These are phyloP conservation scores for Penicillium pancosmium DNA, from an alignment of 495 filamentous ascomycete genomes.

Conservation along the genomic window DNA sequence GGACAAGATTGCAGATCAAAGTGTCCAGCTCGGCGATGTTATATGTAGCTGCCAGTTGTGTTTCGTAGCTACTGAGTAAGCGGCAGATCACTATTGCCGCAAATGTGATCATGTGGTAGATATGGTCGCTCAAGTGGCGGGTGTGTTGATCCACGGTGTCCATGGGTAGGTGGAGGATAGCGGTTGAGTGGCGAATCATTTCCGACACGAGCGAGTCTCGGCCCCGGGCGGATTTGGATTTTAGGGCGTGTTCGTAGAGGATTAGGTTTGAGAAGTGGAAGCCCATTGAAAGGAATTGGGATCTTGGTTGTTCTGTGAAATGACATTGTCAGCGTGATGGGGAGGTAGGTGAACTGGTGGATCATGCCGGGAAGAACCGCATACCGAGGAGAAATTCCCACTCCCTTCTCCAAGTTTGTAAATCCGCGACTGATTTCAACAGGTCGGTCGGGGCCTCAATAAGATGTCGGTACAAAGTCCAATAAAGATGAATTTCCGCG, in stretches of 20 bases:
- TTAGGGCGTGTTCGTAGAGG: slow-evolving; percentile 44
- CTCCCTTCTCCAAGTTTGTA: slow-evolving; percentile 43
- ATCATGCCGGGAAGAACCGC: background rate
- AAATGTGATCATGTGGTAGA: slow-evolving; percentile 55
- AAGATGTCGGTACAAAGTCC: slow-evolving; percentile 43
- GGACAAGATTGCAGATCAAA: slow-evolving; percentile 35
- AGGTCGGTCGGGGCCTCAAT: slow-evolving; percentile 33
- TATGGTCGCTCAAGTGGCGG: slow-evolving; percentile 48
- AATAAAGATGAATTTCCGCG: slow-evolving; percentile 47
- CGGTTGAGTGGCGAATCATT: slow-evolving; percentile 45
- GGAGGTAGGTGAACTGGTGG: background rate
- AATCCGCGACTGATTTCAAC: slow-evolving; percentile 31
- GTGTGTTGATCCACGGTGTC: slow-evolving; percentile 50
- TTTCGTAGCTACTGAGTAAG: slow-evolving; percentile 40
- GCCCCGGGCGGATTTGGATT: slow-evolving; percentile 34
- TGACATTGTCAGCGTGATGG: background rate
- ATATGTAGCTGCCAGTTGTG: slow-evolving; percentile 29
- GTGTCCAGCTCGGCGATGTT: slow-evolving; percentile 36
- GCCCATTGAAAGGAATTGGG: slow-evolving; percentile 53
- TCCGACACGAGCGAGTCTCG: slow-evolving; percentile 43
- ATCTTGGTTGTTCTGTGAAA: slow-evolving; percentile 43
- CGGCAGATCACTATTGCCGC: slow-evolving; percentile 47
- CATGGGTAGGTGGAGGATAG: slow-evolving; percentile 48
- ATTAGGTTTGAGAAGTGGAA: slow-evolving; percentile 50
- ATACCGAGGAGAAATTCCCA: slow-evolving; percentile 47